Conservation (phyloP, 1,284 basidiomycete species). For the Ceratobasidium sp. region DNA sequence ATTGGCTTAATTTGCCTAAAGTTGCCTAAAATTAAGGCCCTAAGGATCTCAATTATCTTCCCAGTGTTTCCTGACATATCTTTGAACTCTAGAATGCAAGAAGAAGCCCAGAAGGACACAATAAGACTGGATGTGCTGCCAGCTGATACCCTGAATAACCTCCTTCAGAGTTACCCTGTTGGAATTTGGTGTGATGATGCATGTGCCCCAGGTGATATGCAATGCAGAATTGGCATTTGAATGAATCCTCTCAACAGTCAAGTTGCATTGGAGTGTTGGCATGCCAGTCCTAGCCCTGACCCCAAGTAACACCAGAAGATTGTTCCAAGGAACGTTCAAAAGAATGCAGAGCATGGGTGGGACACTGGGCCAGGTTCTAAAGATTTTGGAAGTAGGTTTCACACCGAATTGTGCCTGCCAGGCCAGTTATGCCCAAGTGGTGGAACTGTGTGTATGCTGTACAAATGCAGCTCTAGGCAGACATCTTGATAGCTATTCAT, state of each 20-base stretch:
- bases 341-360: conserved; percentile 22
- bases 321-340: conserved; percentile 17
- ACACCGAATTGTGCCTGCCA: not conserved
- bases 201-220: conserved; percentile 19
- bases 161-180: not conserved
- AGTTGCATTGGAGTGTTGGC: not conserved
- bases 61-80: no score
- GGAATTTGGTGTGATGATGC: not conserved
- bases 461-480: not conserved
- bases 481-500: conserved; percentile 7
- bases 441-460: not conserved
- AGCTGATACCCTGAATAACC: not conserved
- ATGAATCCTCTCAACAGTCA: not conserved
- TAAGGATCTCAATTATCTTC: no score
- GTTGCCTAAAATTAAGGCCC: no score
- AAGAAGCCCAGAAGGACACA: conserved; percentile 21
- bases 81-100: not conserved
- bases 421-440: not conserved
- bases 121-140: conserved; percentile 16
- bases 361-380: not conserved
- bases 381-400: not conserved
- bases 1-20: no score
- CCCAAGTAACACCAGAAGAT: not conserved
- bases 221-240: not conserved
- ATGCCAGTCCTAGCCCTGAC: not conserved